Evolutionary conservation across 495 filamentous ascomycete species (phyloP).

Genomic region (Trichoderma parareesei): DNA sequence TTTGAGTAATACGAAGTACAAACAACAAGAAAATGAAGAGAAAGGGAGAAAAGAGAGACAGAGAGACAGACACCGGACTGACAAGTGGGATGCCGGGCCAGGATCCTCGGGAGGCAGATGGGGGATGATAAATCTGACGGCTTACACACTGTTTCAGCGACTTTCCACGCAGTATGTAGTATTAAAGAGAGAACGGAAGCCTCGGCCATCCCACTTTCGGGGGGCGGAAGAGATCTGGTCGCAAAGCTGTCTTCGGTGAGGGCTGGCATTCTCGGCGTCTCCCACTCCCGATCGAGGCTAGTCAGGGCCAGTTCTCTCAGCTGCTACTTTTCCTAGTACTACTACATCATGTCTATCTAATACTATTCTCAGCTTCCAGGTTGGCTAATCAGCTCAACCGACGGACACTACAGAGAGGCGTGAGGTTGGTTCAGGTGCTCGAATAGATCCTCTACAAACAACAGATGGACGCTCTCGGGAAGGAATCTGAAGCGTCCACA

Average conservation of each 20-base stretch:
- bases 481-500: too few species aligned
- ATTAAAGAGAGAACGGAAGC: background rate
- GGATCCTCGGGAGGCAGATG: background rate
- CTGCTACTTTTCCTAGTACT: background rate
- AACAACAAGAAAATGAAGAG: background rate
- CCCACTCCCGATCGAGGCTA: background rate
- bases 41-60: background rate
- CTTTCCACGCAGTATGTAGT: too few species aligned
- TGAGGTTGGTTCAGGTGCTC: too few species aligned
- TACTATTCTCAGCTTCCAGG: too few species aligned
- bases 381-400: too few species aligned
- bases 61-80: background rate
- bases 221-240: too few species aligned
- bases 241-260: background rate
- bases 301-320: background rate
- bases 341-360: background rate
- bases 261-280: background rate
- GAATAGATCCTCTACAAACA: too few species aligned
- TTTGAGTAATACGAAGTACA: too few species aligned
- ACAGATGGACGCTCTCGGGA: too few species aligned
- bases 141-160: background rate
- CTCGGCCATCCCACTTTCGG: constrained; percentile 6
- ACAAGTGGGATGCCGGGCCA: background rate
- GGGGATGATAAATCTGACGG: constrained; percentile 2
- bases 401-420: too few species aligned